Evolutionary conservation across 306 rosid species (phyloP).

Genomic region (Clitoria ternatea): DNA sequence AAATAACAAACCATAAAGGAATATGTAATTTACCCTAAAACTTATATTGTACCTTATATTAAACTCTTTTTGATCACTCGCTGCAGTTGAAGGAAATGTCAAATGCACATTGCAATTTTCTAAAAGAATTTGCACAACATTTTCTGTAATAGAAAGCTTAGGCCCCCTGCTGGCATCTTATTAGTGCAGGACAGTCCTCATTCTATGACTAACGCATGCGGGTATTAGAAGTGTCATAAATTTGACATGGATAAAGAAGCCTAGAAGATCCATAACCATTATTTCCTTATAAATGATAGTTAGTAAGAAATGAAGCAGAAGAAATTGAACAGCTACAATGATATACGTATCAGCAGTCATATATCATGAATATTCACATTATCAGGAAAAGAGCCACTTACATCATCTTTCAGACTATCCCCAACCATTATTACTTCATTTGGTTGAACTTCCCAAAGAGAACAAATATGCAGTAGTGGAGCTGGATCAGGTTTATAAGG

Average conservation of each 20-base stretch:
- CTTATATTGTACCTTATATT: neutral
- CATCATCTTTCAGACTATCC: constrained; percentile 93
- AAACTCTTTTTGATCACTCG: neutral
- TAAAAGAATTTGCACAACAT: neutral
- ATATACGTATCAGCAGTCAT: neutral
- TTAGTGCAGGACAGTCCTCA: neutral
- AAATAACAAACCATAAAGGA: neutral
- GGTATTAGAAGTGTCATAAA: constrained; percentile 1
- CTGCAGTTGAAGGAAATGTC: neutral
- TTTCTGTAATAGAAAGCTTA: neutral
- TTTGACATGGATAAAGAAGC: neutral
- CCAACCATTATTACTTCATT: constrained; percentile 91
- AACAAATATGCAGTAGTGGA: constrained; percentile 82
- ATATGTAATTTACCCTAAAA: neutral
- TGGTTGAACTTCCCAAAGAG: constrained; percentile 81
- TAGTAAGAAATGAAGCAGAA: neutral
- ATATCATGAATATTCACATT: neutral
- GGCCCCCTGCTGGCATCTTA: neutral
- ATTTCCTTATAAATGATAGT: neutral
- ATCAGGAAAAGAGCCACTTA: constrained; percentile 30
- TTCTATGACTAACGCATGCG: constrained; percentile 5
- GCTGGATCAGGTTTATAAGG: constrained; percentile 91
- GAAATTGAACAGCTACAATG: neutral
- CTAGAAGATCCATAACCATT: neutral
- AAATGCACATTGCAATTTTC: neutral